phyloP scores from a whole-genome alignment of 2,329 filamentous ascomycete genomes.

The Davidsoniella eucalypti region DNA sequence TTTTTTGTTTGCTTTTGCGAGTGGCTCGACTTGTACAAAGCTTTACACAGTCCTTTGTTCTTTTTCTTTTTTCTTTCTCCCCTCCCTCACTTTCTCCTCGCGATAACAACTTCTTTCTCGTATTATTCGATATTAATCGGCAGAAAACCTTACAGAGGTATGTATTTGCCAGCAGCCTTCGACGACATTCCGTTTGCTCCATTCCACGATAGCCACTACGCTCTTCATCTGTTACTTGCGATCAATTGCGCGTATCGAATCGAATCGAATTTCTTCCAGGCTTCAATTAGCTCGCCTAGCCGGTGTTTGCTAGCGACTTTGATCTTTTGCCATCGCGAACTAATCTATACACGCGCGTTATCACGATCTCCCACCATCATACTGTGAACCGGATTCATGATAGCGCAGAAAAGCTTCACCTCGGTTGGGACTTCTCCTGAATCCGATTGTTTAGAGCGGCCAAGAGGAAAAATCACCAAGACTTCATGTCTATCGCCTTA shows the following conservation, averaged over 20 bases:
- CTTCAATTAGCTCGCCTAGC: neutral
- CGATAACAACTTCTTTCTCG: neutral
- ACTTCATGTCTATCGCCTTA: too few species aligned
- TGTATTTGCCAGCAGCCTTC: neutral
- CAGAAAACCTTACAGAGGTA: neutral
- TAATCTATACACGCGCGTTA: too few species aligned
- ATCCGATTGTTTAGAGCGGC: too few species aligned
- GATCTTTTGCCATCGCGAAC: too few species aligned
- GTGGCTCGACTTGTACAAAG: neutral
- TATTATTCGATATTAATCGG: neutral
- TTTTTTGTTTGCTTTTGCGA: neutral
- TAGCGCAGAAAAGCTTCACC: too few species aligned
- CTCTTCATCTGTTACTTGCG: neutral
- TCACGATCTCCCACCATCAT: too few species aligned
- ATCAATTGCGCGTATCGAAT: slow-evolving; percentile 1
- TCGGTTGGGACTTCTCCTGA: too few species aligned
- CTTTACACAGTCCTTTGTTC: neutral
- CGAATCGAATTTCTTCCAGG: neutral
- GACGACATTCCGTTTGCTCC: neutral
- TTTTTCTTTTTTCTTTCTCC: slow-evolving; percentile 1
- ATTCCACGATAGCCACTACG: neutral
- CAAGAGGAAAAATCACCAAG: too few species aligned
- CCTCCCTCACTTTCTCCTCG: neutral
- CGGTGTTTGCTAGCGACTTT: too few species aligned
- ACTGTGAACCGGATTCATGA: too few species aligned